Percentiles rank a stretch among this genome's conserved stretches.
These are phyloP conservation scores for Lactifluus subvellereus DNA, from an alignment of 768 basidiomycete species.

Conservation along the genomic window DNA sequence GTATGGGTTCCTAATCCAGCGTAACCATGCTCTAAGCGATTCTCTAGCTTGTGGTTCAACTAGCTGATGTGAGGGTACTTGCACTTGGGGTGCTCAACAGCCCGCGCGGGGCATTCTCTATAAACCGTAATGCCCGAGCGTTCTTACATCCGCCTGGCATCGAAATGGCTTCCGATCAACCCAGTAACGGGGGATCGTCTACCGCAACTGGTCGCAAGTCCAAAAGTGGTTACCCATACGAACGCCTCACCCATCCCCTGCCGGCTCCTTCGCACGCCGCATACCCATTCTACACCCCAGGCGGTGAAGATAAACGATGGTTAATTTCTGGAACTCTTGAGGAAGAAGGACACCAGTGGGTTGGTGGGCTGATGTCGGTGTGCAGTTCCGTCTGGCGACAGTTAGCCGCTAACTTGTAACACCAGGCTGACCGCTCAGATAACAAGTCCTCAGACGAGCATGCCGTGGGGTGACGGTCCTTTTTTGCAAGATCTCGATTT, in stretches of 20 bases:
- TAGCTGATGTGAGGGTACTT: conserved; percentile 67
- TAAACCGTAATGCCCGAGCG: conserved; percentile 63
- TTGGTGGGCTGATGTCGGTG: conserved; percentile 62
- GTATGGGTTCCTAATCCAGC: conserved; percentile 36
- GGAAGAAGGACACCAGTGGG: conserved; percentile 63
- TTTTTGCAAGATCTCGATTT: conserved; percentile 46
- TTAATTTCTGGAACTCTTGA: conserved; percentile 43
- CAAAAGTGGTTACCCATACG: conserved; percentile 20
- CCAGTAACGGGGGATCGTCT: background rate
- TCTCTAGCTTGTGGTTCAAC: conserved; percentile 56
- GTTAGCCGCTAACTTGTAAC: background rate
- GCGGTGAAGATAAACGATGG: conserved; percentile 66
- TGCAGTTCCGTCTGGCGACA: background rate
- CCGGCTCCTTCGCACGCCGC: conserved; percentile 51
- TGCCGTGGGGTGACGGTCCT: conserved; percentile 32
- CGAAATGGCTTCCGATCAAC: conserved; percentile 28
- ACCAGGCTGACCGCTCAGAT: conserved; percentile 60
- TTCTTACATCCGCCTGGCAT: conserved; percentile 70
- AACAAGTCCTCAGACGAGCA: conserved; percentile 39
- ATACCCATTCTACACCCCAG: conserved; percentile 71
- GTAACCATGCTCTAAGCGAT: background rate
- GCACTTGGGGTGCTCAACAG: conserved; percentile 61
- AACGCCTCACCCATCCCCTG: conserved; percentile 48
- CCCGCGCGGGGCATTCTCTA: conserved; percentile 48
- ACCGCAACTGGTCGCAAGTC: conserved; percentile 2